Conservation (phyloP, 805 yeast genomes). For the Metschnikowia lochheadii region DNA sequence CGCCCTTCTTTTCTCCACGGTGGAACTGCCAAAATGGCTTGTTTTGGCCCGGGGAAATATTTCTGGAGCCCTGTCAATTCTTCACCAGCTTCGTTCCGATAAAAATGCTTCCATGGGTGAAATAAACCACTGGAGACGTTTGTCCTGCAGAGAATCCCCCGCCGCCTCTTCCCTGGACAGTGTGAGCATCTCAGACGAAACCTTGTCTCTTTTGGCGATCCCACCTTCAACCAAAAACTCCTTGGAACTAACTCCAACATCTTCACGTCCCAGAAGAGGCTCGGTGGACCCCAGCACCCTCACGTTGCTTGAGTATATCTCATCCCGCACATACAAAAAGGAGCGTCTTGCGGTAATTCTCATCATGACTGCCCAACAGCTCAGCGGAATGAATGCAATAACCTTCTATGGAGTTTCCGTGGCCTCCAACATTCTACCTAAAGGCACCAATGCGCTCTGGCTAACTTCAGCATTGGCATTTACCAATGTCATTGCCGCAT, state of each 20-base stretch:
- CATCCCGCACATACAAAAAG: slow-evolving; percentile 16
- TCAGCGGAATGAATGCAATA: slow-evolving; percentile 27
- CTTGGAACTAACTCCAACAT: background rate
- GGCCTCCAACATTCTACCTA: slow-evolving; percentile 13
- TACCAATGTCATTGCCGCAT: slow-evolving; percentile 18
- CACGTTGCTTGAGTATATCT: slow-evolving; percentile 21
- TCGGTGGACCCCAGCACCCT: slow-evolving; percentile 29
- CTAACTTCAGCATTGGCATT: slow-evolving; percentile 18
- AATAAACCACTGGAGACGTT: slow-evolving; percentile 35
- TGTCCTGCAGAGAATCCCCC: slow-evolving; percentile 15
- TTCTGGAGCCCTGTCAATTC: slow-evolving; percentile 24
- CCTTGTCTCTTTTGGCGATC: slow-evolving; percentile 4
- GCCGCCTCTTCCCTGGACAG: background rate
- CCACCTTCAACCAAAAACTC: background rate
- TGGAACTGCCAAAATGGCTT: slow-evolving; percentile 43
- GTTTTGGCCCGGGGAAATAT: slow-evolving; percentile 29
- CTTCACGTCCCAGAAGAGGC: background rate
- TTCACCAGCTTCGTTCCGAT: slow-evolving; percentile 29
- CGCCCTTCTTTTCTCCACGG: slow-evolving; percentile 28
- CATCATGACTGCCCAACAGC: slow-evolving; percentile 38
- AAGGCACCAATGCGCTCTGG: slow-evolving; percentile 13
- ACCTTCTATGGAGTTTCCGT: slow-evolving; percentile 24
- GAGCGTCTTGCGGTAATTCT: slow-evolving; percentile 30
- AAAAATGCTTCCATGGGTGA: slow-evolving; percentile 28
- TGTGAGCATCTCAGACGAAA: background rate